Evolutionary conservation across 176 grass and related monocot genomes (phyloP), one percentile per base, ranked within the genome.

Genomic region (Triticum dicoccoides): DNA sequence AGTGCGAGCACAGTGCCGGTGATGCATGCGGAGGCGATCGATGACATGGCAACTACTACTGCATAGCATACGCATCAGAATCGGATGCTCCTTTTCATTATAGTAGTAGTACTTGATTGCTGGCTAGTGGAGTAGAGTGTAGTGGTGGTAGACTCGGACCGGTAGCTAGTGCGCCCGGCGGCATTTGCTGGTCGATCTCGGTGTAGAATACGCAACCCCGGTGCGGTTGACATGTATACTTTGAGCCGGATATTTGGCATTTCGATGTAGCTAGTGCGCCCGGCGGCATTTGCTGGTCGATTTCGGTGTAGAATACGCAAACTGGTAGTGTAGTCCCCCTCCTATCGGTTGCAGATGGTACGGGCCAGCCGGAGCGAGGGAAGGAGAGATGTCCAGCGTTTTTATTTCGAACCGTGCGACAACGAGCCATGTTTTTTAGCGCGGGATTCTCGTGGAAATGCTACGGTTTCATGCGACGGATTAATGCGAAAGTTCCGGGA

Each of bases 1-100:
- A 54, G 21, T 11, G 80, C 51, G 7, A 20, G 61, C 18, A 38
- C 54, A 23, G 74, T 33, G 27, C 27, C 1, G 8, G 17, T 4
- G 68, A 63, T 38, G 24, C 20, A 4, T 34, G 33, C 51, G 41
- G 0, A 45, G 61, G 3, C n/a, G 23, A 42, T 44, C 25, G 62
- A 68, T 9, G 82, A 84, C 82, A 84, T 65, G 58, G 58, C 71
- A 65, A 61, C 58, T 76, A 61, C 58, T 76, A 35, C 70, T 65
- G 18, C 39, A 8, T 82, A 15, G 30, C 65, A 68, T 20, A 37
- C 67, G 9, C 34, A 59, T 59, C 18, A 21, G 54, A 59, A 21
- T 21, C 18, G 9, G 54, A 21, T 21, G 8, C 34, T 39, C 18
- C 34, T 17, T 15, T 27, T 59, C 54, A 21, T 59, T 67, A 33